Evolutionary conservation across 495 filamentous ascomycete species (phyloP).

Genomic region (Talaromyces nanjingensis): DNA sequence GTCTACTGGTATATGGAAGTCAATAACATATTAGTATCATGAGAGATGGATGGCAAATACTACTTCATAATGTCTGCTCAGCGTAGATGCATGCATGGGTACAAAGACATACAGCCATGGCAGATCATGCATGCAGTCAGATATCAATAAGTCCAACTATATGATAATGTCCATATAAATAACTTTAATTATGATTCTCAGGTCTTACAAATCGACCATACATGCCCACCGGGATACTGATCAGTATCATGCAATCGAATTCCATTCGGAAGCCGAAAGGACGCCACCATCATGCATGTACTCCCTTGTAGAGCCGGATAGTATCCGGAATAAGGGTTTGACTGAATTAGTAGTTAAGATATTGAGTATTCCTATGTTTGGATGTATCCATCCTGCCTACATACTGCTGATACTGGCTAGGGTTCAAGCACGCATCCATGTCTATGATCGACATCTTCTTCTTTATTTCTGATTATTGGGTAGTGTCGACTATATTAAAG

Average conservation of each 20-base stretch:
- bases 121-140: background rate
- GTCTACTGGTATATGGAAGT: too few relatives aligned
- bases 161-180: background rate
- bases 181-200: background rate
- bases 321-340: background rate
- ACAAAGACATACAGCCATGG: background rate
- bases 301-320: background rate
- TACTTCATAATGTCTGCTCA: background rate
- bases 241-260: background rate
- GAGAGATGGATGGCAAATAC: background rate
- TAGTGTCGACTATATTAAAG: background rate
- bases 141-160: background rate
- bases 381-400: background rate
- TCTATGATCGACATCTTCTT: background rate
- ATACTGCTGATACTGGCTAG: background rate
- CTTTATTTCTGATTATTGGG: background rate
- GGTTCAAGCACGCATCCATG: background rate
- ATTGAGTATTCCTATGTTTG: too few relatives aligned
- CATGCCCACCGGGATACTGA: background rate
- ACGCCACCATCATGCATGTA: background rate
- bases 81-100: background rate
- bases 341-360: background rate
- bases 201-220: background rate
- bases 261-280: background rate
- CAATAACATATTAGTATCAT: too few relatives aligned